Percentiles rank a stretch among this genome's conserved stretches.
Evolutionary conservation across 2,329 filamentous ascomycete species (phyloP).

Genomic region (Colletotrichum neosansevieriae): DNA sequence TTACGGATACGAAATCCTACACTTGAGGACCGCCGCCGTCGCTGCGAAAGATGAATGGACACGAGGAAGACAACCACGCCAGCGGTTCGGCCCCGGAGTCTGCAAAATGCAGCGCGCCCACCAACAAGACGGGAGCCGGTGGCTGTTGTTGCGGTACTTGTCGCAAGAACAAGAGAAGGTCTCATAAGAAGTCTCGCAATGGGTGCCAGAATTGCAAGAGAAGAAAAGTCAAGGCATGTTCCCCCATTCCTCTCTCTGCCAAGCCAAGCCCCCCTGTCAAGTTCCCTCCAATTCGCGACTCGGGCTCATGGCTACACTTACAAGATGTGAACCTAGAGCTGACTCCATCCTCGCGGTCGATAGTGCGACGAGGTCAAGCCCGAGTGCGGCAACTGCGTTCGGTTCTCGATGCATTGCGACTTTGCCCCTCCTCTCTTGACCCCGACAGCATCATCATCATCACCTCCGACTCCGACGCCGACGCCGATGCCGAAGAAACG

Average conservation of each 20-base stretch:
- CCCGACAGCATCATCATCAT: constrained; percentile 18
- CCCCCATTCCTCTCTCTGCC: too few species aligned
- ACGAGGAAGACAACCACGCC: neutral
- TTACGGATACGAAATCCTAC: neutral
- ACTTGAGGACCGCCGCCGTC: neutral
- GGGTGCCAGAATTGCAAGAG: constrained; percentile 42
- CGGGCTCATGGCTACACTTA: neutral
- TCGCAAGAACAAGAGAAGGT: constrained; percentile 34
- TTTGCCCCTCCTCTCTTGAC: constrained; percentile 25
- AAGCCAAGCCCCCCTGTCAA: neutral
- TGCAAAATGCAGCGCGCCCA: neutral
- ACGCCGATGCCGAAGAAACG: constrained; percentile 27
- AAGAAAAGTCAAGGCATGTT: constrained; percentile 40
- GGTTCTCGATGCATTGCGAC: constrained; percentile 41
- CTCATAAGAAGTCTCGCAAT: constrained; percentile 40
- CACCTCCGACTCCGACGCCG: constrained; percentile 8
- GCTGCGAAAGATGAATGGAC: constrained; percentile 20
- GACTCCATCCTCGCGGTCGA: neutral
- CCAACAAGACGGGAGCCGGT: neutral
- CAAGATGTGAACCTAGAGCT: neutral
- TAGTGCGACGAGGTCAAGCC: constrained; percentile 43
- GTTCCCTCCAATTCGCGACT: neutral
- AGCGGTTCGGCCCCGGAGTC: neutral
- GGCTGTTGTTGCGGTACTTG: constrained; percentile 28
- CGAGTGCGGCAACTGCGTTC: constrained; percentile 39